Conservation (phyloP, 192 early-diverging fungal species). For the Coemansia javaensis region DNA sequence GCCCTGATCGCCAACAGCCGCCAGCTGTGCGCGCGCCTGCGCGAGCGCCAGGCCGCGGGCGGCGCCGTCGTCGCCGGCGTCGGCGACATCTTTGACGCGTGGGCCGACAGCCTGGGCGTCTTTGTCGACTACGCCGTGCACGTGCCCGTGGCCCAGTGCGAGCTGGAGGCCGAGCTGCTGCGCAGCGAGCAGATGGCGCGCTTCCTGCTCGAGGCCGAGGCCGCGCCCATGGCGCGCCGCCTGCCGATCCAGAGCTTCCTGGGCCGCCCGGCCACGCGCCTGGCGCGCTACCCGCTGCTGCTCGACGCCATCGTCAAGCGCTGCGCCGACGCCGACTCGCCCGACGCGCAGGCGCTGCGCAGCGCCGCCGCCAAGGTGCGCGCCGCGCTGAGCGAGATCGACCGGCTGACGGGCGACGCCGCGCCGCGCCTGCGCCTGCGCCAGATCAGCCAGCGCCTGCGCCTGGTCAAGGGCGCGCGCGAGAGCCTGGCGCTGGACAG, state of each 20-base stretch:
- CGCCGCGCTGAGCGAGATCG: conserved; percentile 31
- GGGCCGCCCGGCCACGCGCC: conserved; percentile 76
- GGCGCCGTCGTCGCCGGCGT: conserved; percentile 67
- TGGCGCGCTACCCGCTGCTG: conserved; percentile 83
- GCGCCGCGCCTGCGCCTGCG: conserved; percentile 30
- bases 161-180: conserved; percentile 72
- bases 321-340: conserved; percentile 59
- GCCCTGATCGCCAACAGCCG: conserved; percentile 58
- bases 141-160: conserved; percentile 71
- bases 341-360: conserved; percentile 52
- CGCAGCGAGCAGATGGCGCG: conserved; percentile 60
- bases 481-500: conserved; percentile 42
- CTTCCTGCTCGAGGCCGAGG: conserved; percentile 74
- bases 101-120: conserved; percentile 62
- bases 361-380: conserved; percentile 26
- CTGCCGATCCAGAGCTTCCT: conserved; percentile 85
- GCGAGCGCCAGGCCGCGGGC: conserved; percentile 52
- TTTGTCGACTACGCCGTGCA: conserved; percentile 84
- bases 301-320: conserved; percentile 73
- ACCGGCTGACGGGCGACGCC: conserved; percentile 39
- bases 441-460: conserved; percentile 42
- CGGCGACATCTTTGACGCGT: conserved; percentile 77
- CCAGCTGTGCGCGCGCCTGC: conserved; percentile 52
- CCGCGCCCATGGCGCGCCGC: conserved; percentile 67
- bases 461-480: conserved; percentile 28